Base-by-base conservation (phyloP, 768 basidiomycete species). In the Auriscalpium microsporum region DNA sequence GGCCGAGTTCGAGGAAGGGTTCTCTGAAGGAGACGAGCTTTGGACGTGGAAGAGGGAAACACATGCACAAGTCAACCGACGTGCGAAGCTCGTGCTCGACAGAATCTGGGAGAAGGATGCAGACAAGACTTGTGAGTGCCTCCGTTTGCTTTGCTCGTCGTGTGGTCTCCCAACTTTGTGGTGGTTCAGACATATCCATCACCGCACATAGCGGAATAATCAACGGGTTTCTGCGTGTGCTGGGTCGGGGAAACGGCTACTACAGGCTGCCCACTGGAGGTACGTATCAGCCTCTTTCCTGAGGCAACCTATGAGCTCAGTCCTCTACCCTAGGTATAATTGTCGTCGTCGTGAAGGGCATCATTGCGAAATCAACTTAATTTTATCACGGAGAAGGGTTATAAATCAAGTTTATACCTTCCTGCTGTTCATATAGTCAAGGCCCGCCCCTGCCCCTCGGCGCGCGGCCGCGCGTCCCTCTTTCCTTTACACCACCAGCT, bases 181-280 rank as follows among this genome's bases (percentile, higher is more conserved):
- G 10, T 19, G 34, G 8, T 23, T 16, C 49, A 62, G 61, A 54
- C 21, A 53, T 62, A 33, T 62, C 61, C 8, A 34, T 62, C 36
- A 62, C 61, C 4, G 11, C 58, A 14, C 61, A 62, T 37, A 45
- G 51, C 4, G 61, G 61, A 4, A 57, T 56, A 45, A 60, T 60
- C 13, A 53, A 53, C 2, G 53, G 34, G 6, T 14, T 51, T 40
- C 48, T 62, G n/a, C 53, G 53, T 11, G 58, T 56, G 36, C 16
- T 60, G 40, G 61, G 61, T 13, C 50, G 50, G 10, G 53, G 50
- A 13, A 37, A 47, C 21, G 21, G 21, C 36, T 28, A 5, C 28
- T 60, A 55, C 42, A 13, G 28, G 10, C 42, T 62, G 34, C 50
- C 54, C 4, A 62, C 61, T 17, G 61, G 61, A 0, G 61, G 61